Percentiles rank a stretch among this genome's conserved stretches.
Conservation (phyloP, 2,329 filamentous ascomycete species). For the Scorias spongiosa region DNA sequence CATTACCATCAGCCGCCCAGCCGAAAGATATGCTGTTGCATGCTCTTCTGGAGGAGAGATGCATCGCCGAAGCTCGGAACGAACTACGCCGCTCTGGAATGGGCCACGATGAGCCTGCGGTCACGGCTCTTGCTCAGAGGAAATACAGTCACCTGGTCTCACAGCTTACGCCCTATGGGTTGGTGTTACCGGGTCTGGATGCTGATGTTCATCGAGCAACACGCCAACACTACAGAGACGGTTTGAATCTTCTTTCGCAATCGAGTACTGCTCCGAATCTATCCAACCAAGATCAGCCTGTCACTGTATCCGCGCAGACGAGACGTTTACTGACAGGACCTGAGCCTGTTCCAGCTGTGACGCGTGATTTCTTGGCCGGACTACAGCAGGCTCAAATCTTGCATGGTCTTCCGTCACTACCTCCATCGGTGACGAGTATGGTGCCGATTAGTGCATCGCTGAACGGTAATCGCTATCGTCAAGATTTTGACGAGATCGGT, state of each 20-base stretch:
- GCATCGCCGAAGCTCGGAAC: constrained; percentile 23
- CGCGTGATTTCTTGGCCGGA: not conserved
- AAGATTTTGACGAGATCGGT: constrained; percentile 38
- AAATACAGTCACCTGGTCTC: constrained; percentile 25
- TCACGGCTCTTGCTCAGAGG: constrained; percentile 21
- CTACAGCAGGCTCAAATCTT: not conserved
- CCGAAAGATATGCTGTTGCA: constrained; percentile 26
- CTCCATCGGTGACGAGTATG: not conserved
- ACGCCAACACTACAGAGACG: constrained; percentile 23
- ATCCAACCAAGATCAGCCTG: not conserved
- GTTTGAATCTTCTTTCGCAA: constrained; percentile 18
- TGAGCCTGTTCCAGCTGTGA: not conserved
- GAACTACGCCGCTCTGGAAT: constrained; percentile 12
- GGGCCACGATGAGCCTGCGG: constrained; percentile 20
- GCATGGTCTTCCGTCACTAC: not conserved
- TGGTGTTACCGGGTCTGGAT: constrained; percentile 24
- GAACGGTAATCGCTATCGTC: constrained; percentile 29
- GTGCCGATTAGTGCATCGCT: constrained; percentile 9
- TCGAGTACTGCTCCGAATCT: not conserved
- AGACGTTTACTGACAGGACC: constrained; percentile 8
- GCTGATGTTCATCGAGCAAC: constrained; percentile 19
- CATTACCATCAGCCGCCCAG: not conserved
- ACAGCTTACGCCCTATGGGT: constrained; percentile 20
- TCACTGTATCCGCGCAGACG: constrained; percentile 5
- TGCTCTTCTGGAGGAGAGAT: constrained; percentile 30